These are phyloP conservation scores for Dothistroma septosporum DNA, from an alignment of 2,329 filamentous ascomycete species.

Conservation along the genomic window DNA sequence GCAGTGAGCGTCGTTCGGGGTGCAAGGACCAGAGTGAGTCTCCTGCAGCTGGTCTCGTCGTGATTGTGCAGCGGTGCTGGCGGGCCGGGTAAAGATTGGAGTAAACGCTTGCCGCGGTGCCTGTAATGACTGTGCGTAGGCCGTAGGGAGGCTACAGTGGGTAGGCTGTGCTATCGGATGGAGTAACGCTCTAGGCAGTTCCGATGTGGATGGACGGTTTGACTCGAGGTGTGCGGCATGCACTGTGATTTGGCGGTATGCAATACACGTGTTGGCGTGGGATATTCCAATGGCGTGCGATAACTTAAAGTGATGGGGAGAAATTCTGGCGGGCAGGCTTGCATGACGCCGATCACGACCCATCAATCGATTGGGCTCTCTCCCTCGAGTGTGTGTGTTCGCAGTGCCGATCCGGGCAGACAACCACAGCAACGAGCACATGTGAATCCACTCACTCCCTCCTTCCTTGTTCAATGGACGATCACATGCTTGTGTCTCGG, in stretches of 20 bases:
- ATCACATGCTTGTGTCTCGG: background rate
- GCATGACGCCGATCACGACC: background rate
- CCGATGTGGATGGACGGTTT: background rate
- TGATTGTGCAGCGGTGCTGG: conserved; percentile 3
- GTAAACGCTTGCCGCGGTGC: background rate
- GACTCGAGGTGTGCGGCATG: background rate
- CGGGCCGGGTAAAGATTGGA: background rate
- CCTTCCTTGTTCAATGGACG: background rate
- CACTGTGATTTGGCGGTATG: conserved; percentile 2
- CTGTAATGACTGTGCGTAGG: background rate
- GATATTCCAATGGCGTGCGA: background rate
- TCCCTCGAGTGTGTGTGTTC: background rate
- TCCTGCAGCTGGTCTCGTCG: background rate
- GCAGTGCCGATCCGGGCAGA: background rate
- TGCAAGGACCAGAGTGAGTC: conserved; percentile 4
- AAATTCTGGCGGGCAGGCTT: background rate
- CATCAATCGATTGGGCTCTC: background rate
- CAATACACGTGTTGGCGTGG: background rate
- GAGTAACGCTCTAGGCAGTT: background rate
- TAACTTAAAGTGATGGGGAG: background rate
- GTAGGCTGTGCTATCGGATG: background rate
- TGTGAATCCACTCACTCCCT: background rate
- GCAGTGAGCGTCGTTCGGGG: background rate
- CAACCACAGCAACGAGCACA: background rate
- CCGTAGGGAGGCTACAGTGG: background rate